Conservation (phyloP, 75 land plant genomes). For the Azolla pinnata region DNA sequence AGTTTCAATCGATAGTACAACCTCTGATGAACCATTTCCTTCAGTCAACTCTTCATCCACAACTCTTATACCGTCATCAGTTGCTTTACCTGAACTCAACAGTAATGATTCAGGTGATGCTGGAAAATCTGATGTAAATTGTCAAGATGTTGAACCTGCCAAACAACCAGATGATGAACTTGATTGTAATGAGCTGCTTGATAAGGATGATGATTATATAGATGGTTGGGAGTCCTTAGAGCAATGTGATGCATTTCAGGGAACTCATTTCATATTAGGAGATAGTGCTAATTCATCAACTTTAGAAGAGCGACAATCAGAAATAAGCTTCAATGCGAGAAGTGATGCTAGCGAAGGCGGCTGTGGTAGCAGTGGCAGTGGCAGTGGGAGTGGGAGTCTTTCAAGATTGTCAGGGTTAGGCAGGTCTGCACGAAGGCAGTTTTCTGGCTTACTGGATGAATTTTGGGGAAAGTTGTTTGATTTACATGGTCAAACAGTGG, state of each 20-base stretch:
- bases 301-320: conserved; percentile 59
- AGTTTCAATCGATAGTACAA: conserved; percentile 3
- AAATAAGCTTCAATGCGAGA: conserved; percentile 50
- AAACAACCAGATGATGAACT: conserved; percentile 26
- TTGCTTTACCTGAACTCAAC: too few relatives aligned
- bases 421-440: conserved; percentile 80
- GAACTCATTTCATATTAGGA: conserved; percentile 16
- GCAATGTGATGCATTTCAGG: conserved; percentile 33
- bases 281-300: conserved; percentile 22
- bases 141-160: not conserved
- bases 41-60: conserved; percentile 12
- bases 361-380: conserved; percentile 46
- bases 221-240: conserved; percentile 43
- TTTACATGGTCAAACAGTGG: conserved; percentile 67
- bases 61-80: conserved; percentile 18
- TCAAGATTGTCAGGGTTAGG: conserved; percentile 84
- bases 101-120: too few relatives aligned
- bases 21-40: conserved; percentile 1
- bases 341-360: conserved; percentile 40
- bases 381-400: conserved; percentile 74
- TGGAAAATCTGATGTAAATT: too few relatives aligned
- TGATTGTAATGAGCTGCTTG: conserved; percentile 17
- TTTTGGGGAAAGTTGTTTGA: conserved; percentile 94
- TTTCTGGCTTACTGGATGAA: conserved; percentile 73
- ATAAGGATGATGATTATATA: conserved; percentile 53